phyloP scores from a whole-genome alignment of 768 basidiomycete genomes.

The Suillus weaverae region DNA sequence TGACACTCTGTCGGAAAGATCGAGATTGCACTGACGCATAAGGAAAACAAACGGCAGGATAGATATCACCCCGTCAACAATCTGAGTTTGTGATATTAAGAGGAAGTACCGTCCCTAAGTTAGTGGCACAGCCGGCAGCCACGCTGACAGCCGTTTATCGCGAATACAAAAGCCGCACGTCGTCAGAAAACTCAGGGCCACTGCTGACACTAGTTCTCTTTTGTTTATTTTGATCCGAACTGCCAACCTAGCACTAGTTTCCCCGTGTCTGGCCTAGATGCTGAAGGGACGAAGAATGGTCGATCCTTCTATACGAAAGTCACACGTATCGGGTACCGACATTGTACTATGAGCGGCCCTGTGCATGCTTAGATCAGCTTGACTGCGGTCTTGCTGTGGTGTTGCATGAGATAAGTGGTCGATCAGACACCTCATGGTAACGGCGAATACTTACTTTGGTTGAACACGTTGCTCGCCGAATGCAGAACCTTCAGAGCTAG shows the following conservation, averaged over 20 bases:
- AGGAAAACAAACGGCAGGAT: constrained; percentile 18
- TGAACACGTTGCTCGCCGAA: constrained; percentile 5
- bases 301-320: background rate
- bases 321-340: background rate
- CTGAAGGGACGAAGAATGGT: background rate
- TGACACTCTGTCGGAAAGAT: constrained; percentile 25
- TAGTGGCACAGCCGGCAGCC: constrained; percentile 28
- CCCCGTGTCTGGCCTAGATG: background rate
- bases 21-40: constrained; percentile 25
- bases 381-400: background rate
- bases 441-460: constrained; percentile 5
- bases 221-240: constrained; percentile 10
- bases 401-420: background rate
- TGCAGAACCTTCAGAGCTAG: background rate
- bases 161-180: constrained; percentile 2
- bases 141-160: constrained; percentile 15
- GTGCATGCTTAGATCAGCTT: background rate
- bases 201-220: constrained; percentile 19
- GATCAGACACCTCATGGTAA: constrained; percentile 5
- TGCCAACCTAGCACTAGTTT: background rate
- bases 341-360: background rate
- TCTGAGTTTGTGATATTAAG: constrained; percentile 20
- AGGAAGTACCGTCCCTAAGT: constrained; percentile 20
- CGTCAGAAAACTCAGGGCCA: constrained; percentile 25
- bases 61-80: constrained; percentile 19